Percentiles rank a stretch among this genome's conserved stretches.
Conservation (phyloP, 441 rosid species). For the Syzygium malaccense region DNA sequence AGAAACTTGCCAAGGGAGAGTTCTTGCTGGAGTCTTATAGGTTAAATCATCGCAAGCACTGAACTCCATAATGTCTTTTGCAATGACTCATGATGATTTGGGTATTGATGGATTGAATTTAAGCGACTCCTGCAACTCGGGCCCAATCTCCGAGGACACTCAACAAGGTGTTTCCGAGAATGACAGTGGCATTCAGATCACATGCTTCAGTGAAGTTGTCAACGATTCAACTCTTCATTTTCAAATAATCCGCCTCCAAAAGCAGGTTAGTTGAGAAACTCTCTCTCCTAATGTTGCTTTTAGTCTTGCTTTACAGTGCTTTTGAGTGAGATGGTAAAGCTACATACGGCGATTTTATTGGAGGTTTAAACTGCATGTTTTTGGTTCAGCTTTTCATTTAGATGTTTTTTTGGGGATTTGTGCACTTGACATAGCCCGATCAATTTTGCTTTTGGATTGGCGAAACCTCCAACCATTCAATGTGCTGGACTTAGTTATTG, state of each 20-base stretch:
- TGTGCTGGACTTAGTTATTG: background rate
- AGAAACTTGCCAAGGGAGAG: background rate
- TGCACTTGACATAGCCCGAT: background rate
- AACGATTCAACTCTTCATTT: slow-evolving; percentile 59
- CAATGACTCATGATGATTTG: background rate
- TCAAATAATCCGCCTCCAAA: slow-evolving; percentile 65
- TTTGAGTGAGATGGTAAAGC: background rate
- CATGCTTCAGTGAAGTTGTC: slow-evolving; percentile 52
- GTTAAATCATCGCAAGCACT: background rate
- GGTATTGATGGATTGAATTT: background rate
- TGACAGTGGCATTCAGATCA: slow-evolving; percentile 23
- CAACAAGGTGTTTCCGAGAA: background rate
- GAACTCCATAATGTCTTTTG: background rate
- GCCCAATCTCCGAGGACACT: background rate
- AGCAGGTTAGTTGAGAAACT: slow-evolving; percentile 38
- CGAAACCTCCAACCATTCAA: background rate
- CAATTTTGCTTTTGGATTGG: background rate
- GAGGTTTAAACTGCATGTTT: background rate
- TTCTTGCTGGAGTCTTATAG: background rate
- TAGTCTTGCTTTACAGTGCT: background rate
- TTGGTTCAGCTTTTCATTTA: background rate
- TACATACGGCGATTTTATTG: background rate
- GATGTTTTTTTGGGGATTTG: background rate
- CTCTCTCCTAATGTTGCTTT: background rate
- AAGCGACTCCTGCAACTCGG: background rate